phyloP scores from a whole-genome alignment of 1,284 basidiomycete species.

The Waitea zeae region DNA sequence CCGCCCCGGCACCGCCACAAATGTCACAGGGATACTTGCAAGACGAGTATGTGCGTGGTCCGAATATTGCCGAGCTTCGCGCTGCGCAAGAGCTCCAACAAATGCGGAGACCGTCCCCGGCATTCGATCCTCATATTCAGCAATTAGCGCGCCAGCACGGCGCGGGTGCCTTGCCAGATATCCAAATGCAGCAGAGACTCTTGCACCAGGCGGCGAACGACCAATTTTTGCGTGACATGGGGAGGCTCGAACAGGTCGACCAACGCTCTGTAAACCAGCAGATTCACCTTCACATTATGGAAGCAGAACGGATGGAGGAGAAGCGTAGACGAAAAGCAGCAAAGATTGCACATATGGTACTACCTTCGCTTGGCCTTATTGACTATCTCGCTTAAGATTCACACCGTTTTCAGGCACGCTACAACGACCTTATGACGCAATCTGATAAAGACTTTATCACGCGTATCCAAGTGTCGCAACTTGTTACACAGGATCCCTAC shows the following conservation, averaged over 20 bases:
- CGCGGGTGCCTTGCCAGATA: too few species aligned
- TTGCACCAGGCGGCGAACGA: constrained; percentile 54
- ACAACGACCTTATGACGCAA: constrained; percentile 97
- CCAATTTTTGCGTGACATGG: constrained; percentile 46
- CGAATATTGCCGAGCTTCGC: constrained; percentile 19
- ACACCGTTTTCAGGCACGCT: constrained; percentile 52
- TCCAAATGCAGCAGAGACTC: constrained; percentile 54
- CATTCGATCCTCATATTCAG: too few species aligned
- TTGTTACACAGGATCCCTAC: constrained; percentile 93
- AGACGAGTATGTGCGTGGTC: too few species aligned
- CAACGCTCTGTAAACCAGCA: constrained; percentile 57
- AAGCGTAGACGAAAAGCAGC: constrained; percentile 62
- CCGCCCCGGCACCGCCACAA: constrained; percentile 24
- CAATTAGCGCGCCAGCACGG: too few species aligned
- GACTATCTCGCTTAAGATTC: constrained; percentile 5
- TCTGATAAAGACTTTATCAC: constrained; percentile 99
- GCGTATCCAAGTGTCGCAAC: constrained; percentile 94
- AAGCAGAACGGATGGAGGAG: constrained; percentile 75
- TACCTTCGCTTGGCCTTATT: constrained; percentile 7
- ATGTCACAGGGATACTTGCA: too few species aligned
- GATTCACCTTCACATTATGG: constrained; percentile 74
- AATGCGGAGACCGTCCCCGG: not conserved
- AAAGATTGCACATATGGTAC: constrained; percentile 77
- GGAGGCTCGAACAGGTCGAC: constrained; percentile 33
- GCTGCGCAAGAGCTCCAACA: constrained; percentile 11